Evolutionary conservation across 805 yeast species (phyloP).

Genomic region (Yarrowia porcina): DNA sequence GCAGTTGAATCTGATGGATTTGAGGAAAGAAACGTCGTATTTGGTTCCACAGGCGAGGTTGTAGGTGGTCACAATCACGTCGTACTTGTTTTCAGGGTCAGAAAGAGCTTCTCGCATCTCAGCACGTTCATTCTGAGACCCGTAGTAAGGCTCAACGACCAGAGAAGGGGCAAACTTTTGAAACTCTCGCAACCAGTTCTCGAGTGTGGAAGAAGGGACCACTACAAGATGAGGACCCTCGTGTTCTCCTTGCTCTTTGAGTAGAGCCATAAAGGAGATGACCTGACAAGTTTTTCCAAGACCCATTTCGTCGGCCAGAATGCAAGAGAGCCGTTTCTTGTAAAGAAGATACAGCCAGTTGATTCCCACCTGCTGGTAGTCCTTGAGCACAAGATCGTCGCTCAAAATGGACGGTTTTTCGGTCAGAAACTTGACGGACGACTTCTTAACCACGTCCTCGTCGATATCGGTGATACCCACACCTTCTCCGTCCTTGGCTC

Average conservation of each 20-base stretch:
- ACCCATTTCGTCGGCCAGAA: conserved; percentile 97
- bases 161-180: conserved; percentile 78
- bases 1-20: conserved; percentile 71
- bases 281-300: conserved; percentile 97
- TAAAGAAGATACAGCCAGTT: conserved; percentile 88
- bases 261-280: conserved; percentile 81
- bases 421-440: conserved; percentile 40
- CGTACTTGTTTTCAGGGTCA: conserved; percentile 55
- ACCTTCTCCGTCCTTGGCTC: conserved; percentile 52
- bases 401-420: conserved; percentile 70
- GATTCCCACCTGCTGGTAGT: conserved; percentile 94
- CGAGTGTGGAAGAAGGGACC: conserved; percentile 94
- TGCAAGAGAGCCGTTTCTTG: conserved; percentile 77
- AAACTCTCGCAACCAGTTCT: conserved; percentile 96
- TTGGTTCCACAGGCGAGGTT: conserved; percentile 85
- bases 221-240: conserved; percentile 87
- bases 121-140: conserved; percentile 77
- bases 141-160: conserved; percentile 89
- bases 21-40: conserved; percentile 74
- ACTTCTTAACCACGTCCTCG: conserved; percentile 30
- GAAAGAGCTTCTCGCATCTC: conserved; percentile 70
- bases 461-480: conserved; percentile 57
- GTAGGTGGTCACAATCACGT: conserved; percentile 92
- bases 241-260: conserved; percentile 58
- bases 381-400: conserved; percentile 64